phyloP scores from a whole-genome alignment of 805 yeast species.

The Candida argentea region DNA sequence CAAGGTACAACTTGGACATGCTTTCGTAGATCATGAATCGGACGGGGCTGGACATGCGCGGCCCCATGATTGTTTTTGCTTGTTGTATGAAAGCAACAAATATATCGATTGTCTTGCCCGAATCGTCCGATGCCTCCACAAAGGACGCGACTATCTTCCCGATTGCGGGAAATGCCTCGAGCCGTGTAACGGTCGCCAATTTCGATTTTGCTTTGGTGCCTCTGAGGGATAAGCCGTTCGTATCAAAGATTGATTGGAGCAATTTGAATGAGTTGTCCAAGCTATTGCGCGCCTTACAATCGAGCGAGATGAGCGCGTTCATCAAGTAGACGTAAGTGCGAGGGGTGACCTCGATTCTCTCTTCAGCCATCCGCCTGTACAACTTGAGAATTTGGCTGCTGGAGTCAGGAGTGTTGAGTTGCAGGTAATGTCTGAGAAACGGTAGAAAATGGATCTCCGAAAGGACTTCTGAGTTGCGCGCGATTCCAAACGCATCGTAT shows the following conservation, averaged over 20 bases:
- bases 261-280: slow-evolving; percentile 21
- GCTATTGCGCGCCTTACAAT: slow-evolving; percentile 13
- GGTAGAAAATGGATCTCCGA: slow-evolving; percentile 21
- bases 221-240: slow-evolving; percentile 16
- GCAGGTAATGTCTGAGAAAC: slow-evolving; percentile 14
- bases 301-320: slow-evolving; percentile 18
- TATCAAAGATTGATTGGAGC: slow-evolving; percentile 19
- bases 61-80: slow-evolving; percentile 12
- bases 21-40: slow-evolving; percentile 16
- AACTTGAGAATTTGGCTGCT: slow-evolving; percentile 17
- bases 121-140: slow-evolving; percentile 9
- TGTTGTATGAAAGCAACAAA: slow-evolving; percentile 20
- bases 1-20: slow-evolving; percentile 19
- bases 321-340: slow-evolving; percentile 22
- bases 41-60: slow-evolving; percentile 12
- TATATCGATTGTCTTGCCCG: slow-evolving; percentile 8
- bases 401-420: slow-evolving; percentile 9
- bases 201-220: background rate
- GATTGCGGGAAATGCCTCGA: slow-evolving; percentile 11
- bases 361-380: slow-evolving; percentile 24
- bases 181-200: slow-evolving; percentile 1
- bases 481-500: slow-evolving; percentile 9
- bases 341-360: slow-evolving; percentile 14
- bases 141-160: slow-evolving; percentile 18
- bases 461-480: slow-evolving; percentile 9